Percentiles rank a stretch among this genome's conserved stretches.
Evolutionary conservation across 2,329 filamentous ascomycete genomes (phyloP).

Genomic region (Coccinonectria pachysandricola): DNA sequence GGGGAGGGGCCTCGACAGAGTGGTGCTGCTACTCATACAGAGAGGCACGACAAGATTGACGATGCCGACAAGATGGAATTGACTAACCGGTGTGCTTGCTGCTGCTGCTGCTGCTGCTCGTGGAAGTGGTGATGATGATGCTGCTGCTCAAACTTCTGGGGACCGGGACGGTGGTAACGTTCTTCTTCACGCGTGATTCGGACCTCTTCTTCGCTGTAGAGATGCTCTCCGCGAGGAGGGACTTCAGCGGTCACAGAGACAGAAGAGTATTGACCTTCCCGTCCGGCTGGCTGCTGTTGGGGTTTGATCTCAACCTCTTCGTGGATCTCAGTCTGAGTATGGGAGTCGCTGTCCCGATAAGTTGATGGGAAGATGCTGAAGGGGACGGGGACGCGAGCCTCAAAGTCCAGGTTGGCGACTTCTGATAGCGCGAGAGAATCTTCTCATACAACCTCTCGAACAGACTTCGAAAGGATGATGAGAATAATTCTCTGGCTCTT

Average conservation of each 20-base stretch:
- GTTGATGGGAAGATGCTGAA: slow-evolving; percentile 99
- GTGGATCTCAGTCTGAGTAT: slow-evolving; percentile 57
- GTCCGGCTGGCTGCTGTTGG: slow-evolving; percentile 75
- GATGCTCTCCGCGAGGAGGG: slow-evolving; percentile 53
- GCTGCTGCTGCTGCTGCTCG: slow-evolving; percentile 20
- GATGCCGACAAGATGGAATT: no score
- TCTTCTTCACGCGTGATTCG: slow-evolving; percentile 70
- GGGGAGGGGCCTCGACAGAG: no score
- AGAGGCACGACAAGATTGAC: slow-evolving; percentile 13
- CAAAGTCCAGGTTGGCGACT: slow-evolving; percentile 99
- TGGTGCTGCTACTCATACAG: no score
- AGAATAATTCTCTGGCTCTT: slow-evolving; percentile 58
- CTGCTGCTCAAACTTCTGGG: slow-evolving; percentile 41
- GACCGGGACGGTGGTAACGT: slow-evolving; percentile 61
- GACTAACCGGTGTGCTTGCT: no score
- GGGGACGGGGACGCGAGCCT: slow-evolving; percentile 96
- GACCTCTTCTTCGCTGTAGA: slow-evolving; percentile 75
- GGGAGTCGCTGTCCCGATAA: slow-evolving; percentile 56
- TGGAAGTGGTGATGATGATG: slow-evolving; percentile 6
- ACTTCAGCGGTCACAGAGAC: slow-evolving; percentile 50
- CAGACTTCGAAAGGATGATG: slow-evolving; percentile 56
- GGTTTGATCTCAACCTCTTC: slow-evolving; percentile 84
- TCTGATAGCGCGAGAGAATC: slow-evolving; percentile 55
- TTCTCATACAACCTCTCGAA: slow-evolving; percentile 55
- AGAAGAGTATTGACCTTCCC: slow-evolving; percentile 90